Conservation (phyloP, 2,329 filamentous ascomycete species). For the Botrytis medusae region DNA sequence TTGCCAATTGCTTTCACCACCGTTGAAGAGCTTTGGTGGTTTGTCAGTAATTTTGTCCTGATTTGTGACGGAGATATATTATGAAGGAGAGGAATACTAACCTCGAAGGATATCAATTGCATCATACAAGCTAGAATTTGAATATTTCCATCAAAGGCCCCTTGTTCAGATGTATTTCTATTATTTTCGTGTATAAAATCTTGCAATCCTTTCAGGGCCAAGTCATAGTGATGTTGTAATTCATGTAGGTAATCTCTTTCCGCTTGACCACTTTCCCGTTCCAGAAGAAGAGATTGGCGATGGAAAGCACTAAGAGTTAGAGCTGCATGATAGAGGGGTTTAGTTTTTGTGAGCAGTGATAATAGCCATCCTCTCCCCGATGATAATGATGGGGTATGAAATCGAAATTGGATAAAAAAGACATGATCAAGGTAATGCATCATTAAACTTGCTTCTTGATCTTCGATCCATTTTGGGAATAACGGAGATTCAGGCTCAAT, state of each 20-base stretch:
- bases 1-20: conserved; percentile 50
- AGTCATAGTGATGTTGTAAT: conserved; percentile 21
- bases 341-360: conserved; percentile 55
- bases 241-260: conserved; percentile 22
- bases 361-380: conserved; percentile 62
- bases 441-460: conserved; percentile 40
- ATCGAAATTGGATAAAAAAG: conserved; percentile 61
- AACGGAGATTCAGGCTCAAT: neutral
- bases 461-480: conserved; percentile 24
- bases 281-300: conserved; percentile 42
- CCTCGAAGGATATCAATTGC: conserved; percentile 22
- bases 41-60: neutral
- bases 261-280: conserved; percentile 14
- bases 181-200: conserved; percentile 7
- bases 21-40: conserved; percentile 36
- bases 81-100: neutral
- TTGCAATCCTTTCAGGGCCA: conserved; percentile 8
- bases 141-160: conserved; percentile 14
- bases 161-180: conserved; percentile 4
- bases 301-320: conserved; percentile 58
- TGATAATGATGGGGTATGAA: conserved; percentile 56
- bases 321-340: conserved; percentile 55
- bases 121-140: conserved; percentile 23
- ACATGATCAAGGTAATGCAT: conserved; percentile 63
- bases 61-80: neutral